Base-by-base conservation (phyloP, 345 rosid genomes). In the Firmiana major region DNA sequence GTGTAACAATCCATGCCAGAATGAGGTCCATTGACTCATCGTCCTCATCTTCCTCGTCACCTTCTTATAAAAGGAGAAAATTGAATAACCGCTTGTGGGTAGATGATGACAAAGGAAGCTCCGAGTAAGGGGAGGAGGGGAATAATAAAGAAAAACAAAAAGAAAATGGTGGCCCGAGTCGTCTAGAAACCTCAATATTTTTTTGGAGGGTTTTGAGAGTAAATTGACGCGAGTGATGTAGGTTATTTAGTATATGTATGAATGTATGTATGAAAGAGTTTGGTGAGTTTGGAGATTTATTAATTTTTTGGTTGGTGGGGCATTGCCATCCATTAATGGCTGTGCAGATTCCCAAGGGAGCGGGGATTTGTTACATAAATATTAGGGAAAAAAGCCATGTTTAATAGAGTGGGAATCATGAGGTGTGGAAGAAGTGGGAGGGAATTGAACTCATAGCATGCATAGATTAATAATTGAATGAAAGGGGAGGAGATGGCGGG, bases 271-370 rank as follows among this genome's bases (percentile, higher is more conserved):
- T 48, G 81, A 76, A 76, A 54, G 85, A 31, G 85, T 81, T 88
- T 81, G 82, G 84, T 84, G 91, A 83, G 85, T 75, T 16, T 78
- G 83, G 43, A 77, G 81, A 73, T 81, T 77, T 75, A 77, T 84
- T 84, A 40, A 77, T 71, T 80, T 77, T 86, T 79, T 79, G 8
- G 78, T 70, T 65, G 85, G 88, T 86, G 91, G 91, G 90, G 84
- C 83, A 73, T 75, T 84, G 88, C 85, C 88, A 86, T 86, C 75
- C 57, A 74, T 78, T 71, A 77, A 83, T 80, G 89, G 83, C 79
- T 83, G 83, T 83, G 98, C 99, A 81, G 97, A 92, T 95, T 93
- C 99, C 99, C 99, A 87, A 92, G 88, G 95, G 89, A 78, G 77
- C 79, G 86, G 90, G 86, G 43, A 75, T 74, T 84, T 62, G 75